These are phyloP conservation scores for Mycena indigotica DNA, from an alignment of 768 basidiomycete genomes.

Conservation along the genomic window DNA sequence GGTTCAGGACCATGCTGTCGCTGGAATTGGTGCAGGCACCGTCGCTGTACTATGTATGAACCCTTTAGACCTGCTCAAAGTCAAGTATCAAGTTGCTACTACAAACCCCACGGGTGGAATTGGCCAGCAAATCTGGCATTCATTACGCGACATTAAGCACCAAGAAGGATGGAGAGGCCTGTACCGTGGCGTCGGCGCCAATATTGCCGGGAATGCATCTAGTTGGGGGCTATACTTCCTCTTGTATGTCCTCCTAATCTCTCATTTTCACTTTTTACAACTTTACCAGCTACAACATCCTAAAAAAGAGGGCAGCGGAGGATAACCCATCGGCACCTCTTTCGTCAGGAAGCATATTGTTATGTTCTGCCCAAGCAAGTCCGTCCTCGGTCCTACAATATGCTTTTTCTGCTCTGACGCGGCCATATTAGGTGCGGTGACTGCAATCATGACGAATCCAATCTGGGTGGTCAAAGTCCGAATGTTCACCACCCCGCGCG, in stretches of 20 bases:
- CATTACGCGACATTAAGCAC: conserved; percentile 71
- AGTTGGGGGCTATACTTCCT: conserved; percentile 99
- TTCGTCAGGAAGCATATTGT: conserved; percentile 76
- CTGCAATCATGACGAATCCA: conserved; percentile 94
- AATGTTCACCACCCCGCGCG: conserved; percentile 85
- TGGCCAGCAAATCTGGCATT: conserved; percentile 74
- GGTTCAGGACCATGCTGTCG: conserved; percentile 87
- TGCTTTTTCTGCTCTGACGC: no score
- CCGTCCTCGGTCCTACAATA: conserved; percentile 45
- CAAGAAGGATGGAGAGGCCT: conserved; percentile 81
- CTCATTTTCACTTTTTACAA: conserved; percentile 2
- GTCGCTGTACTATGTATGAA: conserved; percentile 95
- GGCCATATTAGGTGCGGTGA: conserved; percentile 86
- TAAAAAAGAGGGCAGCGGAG: conserved; percentile 78
- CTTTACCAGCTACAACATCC: conserved; percentile 79
- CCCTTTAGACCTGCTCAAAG: conserved; percentile 93
- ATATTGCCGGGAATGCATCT: conserved; percentile 91
- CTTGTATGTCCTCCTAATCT: conserved; percentile 64
- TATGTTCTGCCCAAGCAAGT: conserved; percentile 97
- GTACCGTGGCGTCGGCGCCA: conserved; percentile 88
- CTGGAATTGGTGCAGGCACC: conserved; percentile 91
- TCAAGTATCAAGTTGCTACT: conserved; percentile 89
- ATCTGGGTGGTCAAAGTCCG: conserved; percentile 98
- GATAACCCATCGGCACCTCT: conserved; percentile 67
- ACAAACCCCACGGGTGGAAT: conserved; percentile 58